phyloP scores from a whole-genome alignment of 306 rosid species.

The Ormosia semicastrata region DNA sequence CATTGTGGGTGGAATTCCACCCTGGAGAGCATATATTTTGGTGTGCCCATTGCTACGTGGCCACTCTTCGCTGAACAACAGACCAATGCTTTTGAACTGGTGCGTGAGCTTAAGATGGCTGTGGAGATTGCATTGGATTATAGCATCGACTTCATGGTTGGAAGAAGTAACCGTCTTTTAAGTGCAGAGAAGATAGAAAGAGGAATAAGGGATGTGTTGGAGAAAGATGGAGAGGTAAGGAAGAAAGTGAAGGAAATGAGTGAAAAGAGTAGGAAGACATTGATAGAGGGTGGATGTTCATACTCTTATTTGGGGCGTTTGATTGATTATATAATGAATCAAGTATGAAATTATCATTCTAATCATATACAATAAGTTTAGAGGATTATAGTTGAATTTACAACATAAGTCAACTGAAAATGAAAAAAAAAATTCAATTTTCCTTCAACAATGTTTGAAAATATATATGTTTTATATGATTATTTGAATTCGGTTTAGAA shows the following conservation, averaged over 20 bases:
- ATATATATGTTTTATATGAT: no score
- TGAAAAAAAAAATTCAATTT: no score
- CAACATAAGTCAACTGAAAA: no score
- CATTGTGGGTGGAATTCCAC: constrained; percentile 71
- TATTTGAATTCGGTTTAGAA: no score
- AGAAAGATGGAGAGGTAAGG: constrained; percentile 27
- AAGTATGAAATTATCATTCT: background rate
- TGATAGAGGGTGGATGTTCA: constrained; percentile 39
- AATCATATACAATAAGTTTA: background rate
- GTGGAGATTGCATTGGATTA: constrained; percentile 37
- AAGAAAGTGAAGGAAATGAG: constrained; percentile 32
- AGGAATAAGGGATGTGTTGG: constrained; percentile 40
- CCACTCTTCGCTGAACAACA: constrained; percentile 54
- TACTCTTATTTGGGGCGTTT: constrained; percentile 23
- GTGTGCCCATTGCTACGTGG: constrained; percentile 61
- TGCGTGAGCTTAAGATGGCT: constrained; percentile 36
- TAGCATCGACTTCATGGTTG: background rate
- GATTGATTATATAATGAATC: constrained; percentile 18
- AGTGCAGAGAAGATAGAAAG: constrained; percentile 33
- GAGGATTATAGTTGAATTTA: background rate
- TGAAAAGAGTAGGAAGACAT: constrained; percentile 26
- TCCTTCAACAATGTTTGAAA: background rate
- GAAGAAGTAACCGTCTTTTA: background rate
- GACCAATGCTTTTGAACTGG: constrained; percentile 41
- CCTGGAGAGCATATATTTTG: constrained; percentile 48